Percentiles rank a stretch among this genome's conserved stretches.
Conservation (phyloP, 257 asterid species). For the Solanum medicagineum region DNA sequence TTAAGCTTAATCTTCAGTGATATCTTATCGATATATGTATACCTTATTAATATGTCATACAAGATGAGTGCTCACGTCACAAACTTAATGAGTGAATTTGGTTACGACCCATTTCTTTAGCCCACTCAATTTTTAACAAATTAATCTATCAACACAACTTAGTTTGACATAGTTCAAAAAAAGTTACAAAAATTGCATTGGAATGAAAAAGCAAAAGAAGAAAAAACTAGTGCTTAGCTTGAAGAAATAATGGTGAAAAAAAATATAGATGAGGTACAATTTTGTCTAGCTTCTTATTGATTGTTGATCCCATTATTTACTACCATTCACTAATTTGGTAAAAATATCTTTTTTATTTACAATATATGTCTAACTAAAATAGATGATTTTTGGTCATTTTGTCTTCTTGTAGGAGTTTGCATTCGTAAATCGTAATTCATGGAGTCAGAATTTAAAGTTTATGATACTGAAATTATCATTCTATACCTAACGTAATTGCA, state of each 20-base stretch:
- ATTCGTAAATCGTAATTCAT: neutral
- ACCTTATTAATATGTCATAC: too few species aligned
- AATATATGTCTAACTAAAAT: neutral
- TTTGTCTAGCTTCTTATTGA: neutral
- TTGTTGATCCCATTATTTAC: neutral
- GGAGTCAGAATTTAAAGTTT: neutral
- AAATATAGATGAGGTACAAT: neutral
- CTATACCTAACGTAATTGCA: rapidly evolving
- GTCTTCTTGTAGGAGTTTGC: neutral
- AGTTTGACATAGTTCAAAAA: neutral
- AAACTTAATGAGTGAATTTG: too few species aligned
- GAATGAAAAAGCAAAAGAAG: neutral
- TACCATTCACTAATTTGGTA: neutral
- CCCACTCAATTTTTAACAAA: too few species aligned
- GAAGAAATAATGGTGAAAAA: neutral
- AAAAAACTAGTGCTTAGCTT: neutral
- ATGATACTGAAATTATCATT: rapidly evolving
- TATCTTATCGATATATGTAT: too few species aligned
- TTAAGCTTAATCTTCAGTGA: too few species aligned
- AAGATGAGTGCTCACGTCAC: too few species aligned
- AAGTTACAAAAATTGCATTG: neutral
- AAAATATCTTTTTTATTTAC: neutral
- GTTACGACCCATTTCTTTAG: too few species aligned
- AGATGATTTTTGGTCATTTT: neutral
- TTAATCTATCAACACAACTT: neutral